phyloP scores from a whole-genome alignment of 176 grass and related monocot species.

The Bothriochloa decipiens region DNA sequence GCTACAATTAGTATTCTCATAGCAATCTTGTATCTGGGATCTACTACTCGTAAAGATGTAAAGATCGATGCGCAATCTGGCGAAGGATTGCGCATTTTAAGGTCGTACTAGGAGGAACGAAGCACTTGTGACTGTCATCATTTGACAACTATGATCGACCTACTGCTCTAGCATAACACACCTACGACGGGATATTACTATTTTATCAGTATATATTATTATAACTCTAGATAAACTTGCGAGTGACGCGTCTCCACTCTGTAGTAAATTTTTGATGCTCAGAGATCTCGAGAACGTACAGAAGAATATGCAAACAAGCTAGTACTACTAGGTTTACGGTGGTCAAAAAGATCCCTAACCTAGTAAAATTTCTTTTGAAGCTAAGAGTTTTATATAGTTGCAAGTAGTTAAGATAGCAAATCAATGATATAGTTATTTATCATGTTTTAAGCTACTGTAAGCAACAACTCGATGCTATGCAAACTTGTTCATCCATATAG shows the following conservation, averaged over 20 bases:
- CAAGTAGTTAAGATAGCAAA: too few species aligned
- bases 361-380: neutral
- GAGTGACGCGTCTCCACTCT: neutral
- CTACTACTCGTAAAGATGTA: neutral
- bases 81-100: neutral
- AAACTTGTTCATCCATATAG: neutral
- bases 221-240: neutral
- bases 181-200: neutral
- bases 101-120: neutral
- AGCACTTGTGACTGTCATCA: neutral
- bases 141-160: neutral
- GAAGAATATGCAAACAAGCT: neutral
- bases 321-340: neutral
- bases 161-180: neutral
- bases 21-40: fast-evolving
- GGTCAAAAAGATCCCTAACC: neutral
- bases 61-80: neutral
- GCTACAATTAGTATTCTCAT: neutral
- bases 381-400: neutral
- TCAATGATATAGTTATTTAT: neutral
- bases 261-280: neutral
- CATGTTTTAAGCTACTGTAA: neutral
- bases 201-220: neutral
- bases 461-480: neutral
- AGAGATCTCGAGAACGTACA: neutral